Conservation (phyloP, 192 early-diverging fungal genomes). For the Podila epigama region DNA sequence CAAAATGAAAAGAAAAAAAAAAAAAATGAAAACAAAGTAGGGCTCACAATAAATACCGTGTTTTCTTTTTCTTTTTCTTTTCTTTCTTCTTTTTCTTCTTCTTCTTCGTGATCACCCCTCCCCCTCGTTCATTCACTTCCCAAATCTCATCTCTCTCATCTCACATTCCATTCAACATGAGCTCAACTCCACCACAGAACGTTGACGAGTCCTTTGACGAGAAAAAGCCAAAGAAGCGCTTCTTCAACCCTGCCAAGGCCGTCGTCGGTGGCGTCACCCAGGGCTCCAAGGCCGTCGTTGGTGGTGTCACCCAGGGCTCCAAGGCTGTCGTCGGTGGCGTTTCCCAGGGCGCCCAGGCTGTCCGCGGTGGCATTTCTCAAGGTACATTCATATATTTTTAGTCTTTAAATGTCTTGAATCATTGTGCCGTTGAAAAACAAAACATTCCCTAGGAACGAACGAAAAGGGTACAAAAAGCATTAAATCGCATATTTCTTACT, state of each 20-base stretch:
- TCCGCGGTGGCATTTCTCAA: conserved; percentile 42
- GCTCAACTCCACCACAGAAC: neutral
- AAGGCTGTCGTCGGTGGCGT: conserved; percentile 5
- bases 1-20: too few relatives aligned
- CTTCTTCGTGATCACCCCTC: neutral
- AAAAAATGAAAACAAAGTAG: too few relatives aligned
- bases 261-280: too few relatives aligned
- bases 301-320: conserved; percentile 19
- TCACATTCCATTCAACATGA: conserved; percentile 9
- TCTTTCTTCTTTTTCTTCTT: neutral
- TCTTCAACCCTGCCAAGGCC: conserved; percentile 34
- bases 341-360: conserved; percentile 4
- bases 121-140: neutral
- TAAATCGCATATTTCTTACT: neutral
- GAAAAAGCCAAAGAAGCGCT: conserved; percentile 5
- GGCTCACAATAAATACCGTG: too few relatives aligned
- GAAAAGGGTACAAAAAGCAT: neutral
- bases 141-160: neutral
- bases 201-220: neutral
- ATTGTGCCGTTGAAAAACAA: neutral
- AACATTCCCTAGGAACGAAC: neutral
- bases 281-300: too few relatives aligned
- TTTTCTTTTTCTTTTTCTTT: neutral
- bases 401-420: neutral
- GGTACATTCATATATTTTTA: too few relatives aligned